Percentiles rank a stretch among this genome's conserved stretches.
Conservation (phyloP, 257 asterid species). For the Coffea eugenioides region DNA sequence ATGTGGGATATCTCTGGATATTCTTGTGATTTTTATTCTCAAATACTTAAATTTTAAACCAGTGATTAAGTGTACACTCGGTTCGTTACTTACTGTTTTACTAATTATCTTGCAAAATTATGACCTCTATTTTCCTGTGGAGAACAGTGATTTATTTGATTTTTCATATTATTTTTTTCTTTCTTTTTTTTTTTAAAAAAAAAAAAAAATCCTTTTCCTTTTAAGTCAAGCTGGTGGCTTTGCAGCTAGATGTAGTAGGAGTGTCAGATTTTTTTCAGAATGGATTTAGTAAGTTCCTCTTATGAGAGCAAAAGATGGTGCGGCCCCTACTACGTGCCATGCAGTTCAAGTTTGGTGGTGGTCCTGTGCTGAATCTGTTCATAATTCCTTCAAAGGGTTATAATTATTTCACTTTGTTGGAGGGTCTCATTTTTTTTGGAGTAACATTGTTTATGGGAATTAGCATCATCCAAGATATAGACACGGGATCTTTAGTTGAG, state of each 20-base stretch:
- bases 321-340: conserved; percentile 28
- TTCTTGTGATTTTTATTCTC: background rate
- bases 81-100: background rate
- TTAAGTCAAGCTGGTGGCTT: background rate
- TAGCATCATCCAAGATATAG: background rate
- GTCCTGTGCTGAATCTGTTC: background rate
- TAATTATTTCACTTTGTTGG: background rate
- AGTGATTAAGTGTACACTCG: too few relatives aligned
- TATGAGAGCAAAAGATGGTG: conserved; percentile 4
- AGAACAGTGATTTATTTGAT: background rate
- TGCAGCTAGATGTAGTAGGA: background rate
- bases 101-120: background rate
- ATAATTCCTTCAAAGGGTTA: background rate
- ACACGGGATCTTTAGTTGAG: too few relatives aligned
- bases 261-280: conserved; percentile 13
- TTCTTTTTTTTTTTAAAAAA: too few relatives aligned
- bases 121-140: background rate
- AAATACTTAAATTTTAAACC: background rate
- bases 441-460: background rate
- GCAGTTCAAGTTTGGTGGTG: conserved; percentile 17
- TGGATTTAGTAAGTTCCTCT: conserved; percentile 8
- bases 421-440: background rate
- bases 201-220: background rate
- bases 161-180: background rate
- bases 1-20: background rate